phyloP scores from a whole-genome alignment of 768 basidiomycete genomes.

The Leccinum sublutescens region DNA sequence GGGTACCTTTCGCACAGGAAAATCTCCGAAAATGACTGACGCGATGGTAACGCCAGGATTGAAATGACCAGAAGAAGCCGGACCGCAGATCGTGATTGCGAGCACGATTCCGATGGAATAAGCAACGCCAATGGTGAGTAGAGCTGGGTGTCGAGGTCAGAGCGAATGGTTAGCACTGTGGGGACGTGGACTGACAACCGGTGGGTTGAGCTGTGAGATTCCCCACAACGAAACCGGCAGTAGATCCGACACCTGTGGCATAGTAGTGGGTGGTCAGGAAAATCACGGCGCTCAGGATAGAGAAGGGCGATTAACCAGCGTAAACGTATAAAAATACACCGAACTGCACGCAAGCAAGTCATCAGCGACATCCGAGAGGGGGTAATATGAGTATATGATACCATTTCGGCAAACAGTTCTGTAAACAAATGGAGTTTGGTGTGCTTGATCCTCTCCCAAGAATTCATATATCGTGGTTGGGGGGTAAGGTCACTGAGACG shows the following conservation, averaged over 20 bases:
- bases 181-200: constrained; percentile 44
- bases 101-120: constrained; percentile 62
- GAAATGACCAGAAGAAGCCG: constrained; percentile 64
- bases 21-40: constrained; percentile 50
- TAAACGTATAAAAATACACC: constrained; percentile 64
- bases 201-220: constrained; percentile 41
- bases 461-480: constrained; percentile 38
- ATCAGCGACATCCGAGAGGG: constrained; percentile 1
- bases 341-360: constrained; percentile 34
- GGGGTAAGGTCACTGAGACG: constrained; percentile 43
- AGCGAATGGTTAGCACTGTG: neutral
- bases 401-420: constrained; percentile 62
- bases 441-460: constrained; percentile 53
- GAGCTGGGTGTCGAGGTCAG: constrained; percentile 34
- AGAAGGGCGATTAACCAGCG: constrained; percentile 36
- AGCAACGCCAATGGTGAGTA: constrained; percentile 55
- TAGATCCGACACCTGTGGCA: constrained; percentile 51
- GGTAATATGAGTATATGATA: constrained; percentile 24
- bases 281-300: neutral
- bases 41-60: constrained; percentile 62
- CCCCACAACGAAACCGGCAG: constrained; percentile 49
- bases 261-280: neutral
- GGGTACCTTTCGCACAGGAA: constrained; percentile 50
- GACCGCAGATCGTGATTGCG: constrained; percentile 49
- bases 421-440: constrained; percentile 49